Conservation (phyloP, 2,329 filamentous ascomycete genomes). For the Thyridium curvatum region DNA sequence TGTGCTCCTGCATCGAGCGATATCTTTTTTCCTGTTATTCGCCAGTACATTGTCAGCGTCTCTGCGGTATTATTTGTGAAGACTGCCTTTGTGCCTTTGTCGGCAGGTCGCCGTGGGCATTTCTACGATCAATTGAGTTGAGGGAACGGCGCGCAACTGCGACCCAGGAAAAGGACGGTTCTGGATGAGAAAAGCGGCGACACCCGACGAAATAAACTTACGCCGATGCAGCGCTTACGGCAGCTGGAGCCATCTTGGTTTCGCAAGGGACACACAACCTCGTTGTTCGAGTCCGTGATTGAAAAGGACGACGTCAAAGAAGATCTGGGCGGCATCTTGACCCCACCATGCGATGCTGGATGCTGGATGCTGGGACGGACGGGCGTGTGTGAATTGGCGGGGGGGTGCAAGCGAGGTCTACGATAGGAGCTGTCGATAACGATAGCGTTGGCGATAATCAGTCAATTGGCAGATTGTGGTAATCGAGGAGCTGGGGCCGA, state of each 20-base stretch:
- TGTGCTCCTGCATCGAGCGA: constrained; percentile 99
- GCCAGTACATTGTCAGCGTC: constrained; percentile 11
- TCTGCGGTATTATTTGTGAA: no score
- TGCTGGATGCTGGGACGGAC: constrained; percentile 6
- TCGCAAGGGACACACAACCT: constrained; percentile 91
- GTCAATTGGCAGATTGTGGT: constrained; percentile 24
- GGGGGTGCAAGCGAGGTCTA: constrained; percentile 6
- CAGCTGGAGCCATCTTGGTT: constrained; percentile 97
- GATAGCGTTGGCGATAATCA: constrained; percentile 8
- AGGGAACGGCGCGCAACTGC: constrained; percentile 4
- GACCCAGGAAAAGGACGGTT: no score
- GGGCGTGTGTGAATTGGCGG: constrained; percentile 6
- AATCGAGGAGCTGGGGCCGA: constrained; percentile 15
- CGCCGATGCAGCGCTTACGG: constrained; percentile 94
- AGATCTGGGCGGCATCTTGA: constrained; percentile 82
- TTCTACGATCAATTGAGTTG: no score
- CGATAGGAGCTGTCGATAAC: constrained; percentile 17
- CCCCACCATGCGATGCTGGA: constrained; percentile 44
- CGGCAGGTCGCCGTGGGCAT: no score
- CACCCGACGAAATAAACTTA: constrained; percentile 65
- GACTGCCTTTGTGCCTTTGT: no score
- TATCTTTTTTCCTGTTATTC: constrained; percentile 44
- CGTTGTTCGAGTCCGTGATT: constrained; percentile 85
- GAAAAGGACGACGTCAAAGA: constrained; percentile 87
- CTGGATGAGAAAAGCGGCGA: no score